phyloP scores from a whole-genome alignment of 345 rosid species.

The Stellera chamaejasme region DNA sequence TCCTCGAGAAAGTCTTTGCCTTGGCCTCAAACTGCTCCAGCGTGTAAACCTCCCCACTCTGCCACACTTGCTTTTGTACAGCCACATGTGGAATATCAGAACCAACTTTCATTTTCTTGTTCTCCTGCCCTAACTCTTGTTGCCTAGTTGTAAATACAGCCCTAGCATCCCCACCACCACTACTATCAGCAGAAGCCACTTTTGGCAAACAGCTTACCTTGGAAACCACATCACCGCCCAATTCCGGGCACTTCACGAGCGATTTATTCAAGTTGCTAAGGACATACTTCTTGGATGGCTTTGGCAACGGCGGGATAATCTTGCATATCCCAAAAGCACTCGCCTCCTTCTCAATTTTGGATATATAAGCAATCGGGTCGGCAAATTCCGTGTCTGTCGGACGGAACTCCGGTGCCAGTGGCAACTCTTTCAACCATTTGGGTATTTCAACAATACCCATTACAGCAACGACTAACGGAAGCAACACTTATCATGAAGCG shows the following conservation, averaged over 20 bases:
- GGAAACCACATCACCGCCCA: constrained; percentile 37
- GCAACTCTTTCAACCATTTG: constrained; percentile 79
- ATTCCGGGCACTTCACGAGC: constrained; percentile 65
- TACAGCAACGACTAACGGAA: constrained; percentile 7
- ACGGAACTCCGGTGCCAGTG: constrained; percentile 80
- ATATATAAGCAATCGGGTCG: constrained; percentile 95
- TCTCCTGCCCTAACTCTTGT: constrained; percentile 82
- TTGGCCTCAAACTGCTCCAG: constrained; percentile 92
- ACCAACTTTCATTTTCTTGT: constrained; percentile 46
- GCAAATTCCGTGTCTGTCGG: constrained; percentile 98
- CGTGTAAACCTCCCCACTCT: constrained; percentile 89
- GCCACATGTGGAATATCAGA: constrained; percentile 27
- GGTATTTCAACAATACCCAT: constrained; percentile 93
- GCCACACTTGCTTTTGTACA: constrained; percentile 93
- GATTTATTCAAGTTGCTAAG: constrained; percentile 75
- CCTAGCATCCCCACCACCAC: constrained; percentile 42
- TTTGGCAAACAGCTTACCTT: constrained; percentile 19
- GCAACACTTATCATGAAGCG: constrained; percentile 6
- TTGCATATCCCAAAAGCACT: constrained; percentile 93
- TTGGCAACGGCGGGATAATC: constrained; percentile 91
- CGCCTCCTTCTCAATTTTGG: constrained; percentile 94
- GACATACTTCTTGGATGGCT: constrained; percentile 83
- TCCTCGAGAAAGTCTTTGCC: constrained; percentile 67
- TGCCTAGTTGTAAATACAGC: constrained; percentile 95
- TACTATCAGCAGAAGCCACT: constrained; percentile 9